Conservation (phyloP, 257 asterid genomes). For the Leonotis leonurus region DNA sequence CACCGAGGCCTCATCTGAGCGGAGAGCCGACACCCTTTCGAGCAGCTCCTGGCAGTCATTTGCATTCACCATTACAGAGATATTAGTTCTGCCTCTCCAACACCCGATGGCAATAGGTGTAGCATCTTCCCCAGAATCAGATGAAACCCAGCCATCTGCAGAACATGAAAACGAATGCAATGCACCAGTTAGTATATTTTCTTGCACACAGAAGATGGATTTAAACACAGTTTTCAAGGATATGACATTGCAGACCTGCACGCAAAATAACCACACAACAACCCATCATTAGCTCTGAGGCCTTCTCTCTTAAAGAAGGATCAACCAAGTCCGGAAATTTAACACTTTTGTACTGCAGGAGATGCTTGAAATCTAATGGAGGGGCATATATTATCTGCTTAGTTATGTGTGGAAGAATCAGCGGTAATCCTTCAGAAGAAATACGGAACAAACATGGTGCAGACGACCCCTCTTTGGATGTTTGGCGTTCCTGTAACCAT, state of each 20-base stretch:
- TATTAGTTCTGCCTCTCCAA: slow-evolving; percentile 77
- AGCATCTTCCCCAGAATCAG: slow-evolving; percentile 42
- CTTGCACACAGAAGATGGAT: background rate
- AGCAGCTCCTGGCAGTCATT: slow-evolving; percentile 75
- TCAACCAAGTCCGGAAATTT: slow-evolving; percentile 70
- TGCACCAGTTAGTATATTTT: background rate
- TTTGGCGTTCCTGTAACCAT: slow-evolving; percentile 72
- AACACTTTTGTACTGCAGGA: slow-evolving; percentile 67
- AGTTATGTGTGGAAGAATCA: slow-evolving; percentile 72
- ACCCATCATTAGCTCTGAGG: slow-evolving; percentile 63
- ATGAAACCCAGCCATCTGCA: slow-evolving; percentile 37
- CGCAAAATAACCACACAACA: slow-evolving; percentile 72
- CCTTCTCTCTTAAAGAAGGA: slow-evolving; percentile 51
- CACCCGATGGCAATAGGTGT: slow-evolving; percentile 69
- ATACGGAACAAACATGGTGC: slow-evolving; percentile 80
- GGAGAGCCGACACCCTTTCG: slow-evolving; percentile 44
- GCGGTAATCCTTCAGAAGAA: slow-evolving; percentile 95
- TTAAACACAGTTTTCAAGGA: background rate
- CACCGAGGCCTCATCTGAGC: slow-evolving; percentile 15
- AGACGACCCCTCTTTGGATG: slow-evolving; percentile 73
- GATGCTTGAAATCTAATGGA: slow-evolving; percentile 66
- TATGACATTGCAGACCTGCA: slow-evolving; percentile 41
- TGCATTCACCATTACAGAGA: slow-evolving; percentile 77
- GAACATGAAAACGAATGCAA: slow-evolving; percentile 2
- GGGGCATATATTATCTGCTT: slow-evolving; percentile 77